Base-by-base conservation (phyloP, 345 rosid species). In the Brassica incana region DNA sequence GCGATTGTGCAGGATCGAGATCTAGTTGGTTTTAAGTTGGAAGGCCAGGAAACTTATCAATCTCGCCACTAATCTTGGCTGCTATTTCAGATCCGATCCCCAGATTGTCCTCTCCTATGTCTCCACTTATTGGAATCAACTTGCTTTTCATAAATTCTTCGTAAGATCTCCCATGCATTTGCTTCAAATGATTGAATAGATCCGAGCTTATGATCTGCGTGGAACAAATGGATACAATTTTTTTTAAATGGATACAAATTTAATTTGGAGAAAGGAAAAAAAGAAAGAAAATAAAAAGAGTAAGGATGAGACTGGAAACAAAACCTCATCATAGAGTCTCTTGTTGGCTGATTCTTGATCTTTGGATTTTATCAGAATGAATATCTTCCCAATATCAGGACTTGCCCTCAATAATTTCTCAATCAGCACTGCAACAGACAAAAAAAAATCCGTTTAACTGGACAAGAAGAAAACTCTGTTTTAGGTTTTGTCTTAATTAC, bases 21-120 rank as follows among this genome's bases (percentile, higher is more conserved):
- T 20, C 1, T 20, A 20, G 23, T 20, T 20, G 23, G 23, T 18
- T 18, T 18, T 18, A 18, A 16, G 18, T 16, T 16, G 18, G 18
- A 16, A 16, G 18, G 0, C 18, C 18, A 16, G 18, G 0, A 16
- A 16, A 23, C 25, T 23, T 23, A 65, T 89, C 90, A 15, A 89
- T 83, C 52, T 92, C 89, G 16, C 75, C 78, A 18, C 79, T 88
- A 71, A 85, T 82, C 80, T 4, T 80, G 80, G 4, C 18, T 62
- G 62, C 38, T 25, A 4, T 48, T 5, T 50, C 56, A 1, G 27
- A 5, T 3, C 62, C 56, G 43, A 81, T 50, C 45, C 88, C 84
- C 0, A 83, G 30, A 73, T 76, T 65, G 5, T 45, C 33, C 18
- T 81, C n/a, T 48, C 72, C 45, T 3, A 80, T 61, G 59, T 83